These are phyloP conservation scores for Pleurotus platypus DNA, from an alignment of 768 basidiomycete species.

Conservation along the genomic window DNA sequence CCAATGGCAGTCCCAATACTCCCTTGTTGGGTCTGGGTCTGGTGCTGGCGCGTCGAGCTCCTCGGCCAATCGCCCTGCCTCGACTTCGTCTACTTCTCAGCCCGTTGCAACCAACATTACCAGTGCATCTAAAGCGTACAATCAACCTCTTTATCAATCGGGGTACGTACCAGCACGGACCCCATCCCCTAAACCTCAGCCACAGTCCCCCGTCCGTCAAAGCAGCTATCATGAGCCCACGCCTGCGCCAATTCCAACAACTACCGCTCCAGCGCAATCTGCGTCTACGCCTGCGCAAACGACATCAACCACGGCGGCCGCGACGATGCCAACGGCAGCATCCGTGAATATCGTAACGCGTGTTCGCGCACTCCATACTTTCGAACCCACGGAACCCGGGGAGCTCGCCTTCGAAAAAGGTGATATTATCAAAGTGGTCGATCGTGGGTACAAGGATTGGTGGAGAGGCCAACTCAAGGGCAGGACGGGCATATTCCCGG, in stretches of 20 bases:
- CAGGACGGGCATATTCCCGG: slow-evolving; percentile 92
- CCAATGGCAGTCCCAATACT: slow-evolving; percentile 44
- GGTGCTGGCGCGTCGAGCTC: background rate
- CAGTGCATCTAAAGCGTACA: slow-evolving; percentile 16
- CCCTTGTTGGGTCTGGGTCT: slow-evolving; percentile 24
- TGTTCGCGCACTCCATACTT: slow-evolving; percentile 85
- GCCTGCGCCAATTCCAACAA: slow-evolving; percentile 9
- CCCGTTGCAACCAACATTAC: slow-evolving; percentile 13
- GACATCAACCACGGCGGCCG: slow-evolving; percentile 14
- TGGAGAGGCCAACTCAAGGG: slow-evolving; percentile 92
- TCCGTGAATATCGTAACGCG: slow-evolving; percentile 60
- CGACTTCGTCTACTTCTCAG: slow-evolving; percentile 17
- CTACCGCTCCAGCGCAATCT: slow-evolving; percentile 11
- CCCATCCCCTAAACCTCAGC: slow-evolving; percentile 34
- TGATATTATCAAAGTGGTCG: slow-evolving; percentile 92
- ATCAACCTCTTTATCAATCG: slow-evolving; percentile 37
- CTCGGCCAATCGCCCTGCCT: slow-evolving; percentile 8
- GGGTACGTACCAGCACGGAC: slow-evolving; percentile 60
- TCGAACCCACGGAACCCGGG: slow-evolving; percentile 82
- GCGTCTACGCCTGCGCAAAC: slow-evolving; percentile 10
- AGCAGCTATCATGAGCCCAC: slow-evolving; percentile 20
- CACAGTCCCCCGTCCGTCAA: slow-evolving; percentile 19
- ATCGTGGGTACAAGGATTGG: slow-evolving; percentile 94
- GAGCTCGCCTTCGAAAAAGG: slow-evolving; percentile 91
- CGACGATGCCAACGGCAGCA: slow-evolving; percentile 16